Conservation (phyloP, 2,329 filamentous ascomycete genomes). For the Plectosphaerella sp. region DNA sequence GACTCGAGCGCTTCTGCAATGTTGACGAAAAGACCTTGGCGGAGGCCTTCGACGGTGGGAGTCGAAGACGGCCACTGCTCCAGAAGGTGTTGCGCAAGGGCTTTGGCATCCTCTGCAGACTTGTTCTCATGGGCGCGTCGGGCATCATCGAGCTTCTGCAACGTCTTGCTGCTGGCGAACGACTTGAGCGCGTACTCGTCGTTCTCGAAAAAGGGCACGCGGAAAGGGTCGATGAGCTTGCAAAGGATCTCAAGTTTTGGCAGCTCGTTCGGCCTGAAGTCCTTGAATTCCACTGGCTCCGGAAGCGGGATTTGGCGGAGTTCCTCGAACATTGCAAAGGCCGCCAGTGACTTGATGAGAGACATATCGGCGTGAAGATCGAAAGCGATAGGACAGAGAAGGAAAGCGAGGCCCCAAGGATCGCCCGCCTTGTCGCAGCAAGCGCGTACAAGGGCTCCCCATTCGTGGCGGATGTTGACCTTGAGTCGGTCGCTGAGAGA, state of each 20-base stretch:
- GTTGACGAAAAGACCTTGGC: conserved; percentile 27
- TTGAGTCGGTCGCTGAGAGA: conserved; percentile 34
- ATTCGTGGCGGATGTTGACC: conserved; percentile 29
- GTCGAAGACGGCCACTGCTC: conserved; percentile 38
- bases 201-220: conserved; percentile 19
- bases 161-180: conserved; percentile 22
- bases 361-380: conserved; percentile 28
- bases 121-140: conserved; percentile 21
- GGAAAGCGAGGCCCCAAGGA: conserved; percentile 36
- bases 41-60: conserved; percentile 23
- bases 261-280: conserved; percentile 27
- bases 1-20: conserved; percentile 27
- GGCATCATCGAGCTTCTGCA: conserved; percentile 22
- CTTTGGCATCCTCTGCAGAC: conserved; percentile 25
- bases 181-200: conserved; percentile 15
- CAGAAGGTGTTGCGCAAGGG: conserved; percentile 35
- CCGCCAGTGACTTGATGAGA: conserved; percentile 35
- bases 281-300: conserved; percentile 22
- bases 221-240: conserved; percentile 24
- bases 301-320: conserved; percentile 33
- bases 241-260: conserved; percentile 25
- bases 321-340: conserved; percentile 34
- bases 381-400: conserved; percentile 40
- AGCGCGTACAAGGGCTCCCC: conserved; percentile 36
- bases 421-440: conserved; percentile 22